Percentiles rank a stretch among this genome's conserved stretches.
These are phyloP conservation scores for Vicia sativa DNA, from an alignment of 306 rosid species.

Conservation along the genomic window DNA sequence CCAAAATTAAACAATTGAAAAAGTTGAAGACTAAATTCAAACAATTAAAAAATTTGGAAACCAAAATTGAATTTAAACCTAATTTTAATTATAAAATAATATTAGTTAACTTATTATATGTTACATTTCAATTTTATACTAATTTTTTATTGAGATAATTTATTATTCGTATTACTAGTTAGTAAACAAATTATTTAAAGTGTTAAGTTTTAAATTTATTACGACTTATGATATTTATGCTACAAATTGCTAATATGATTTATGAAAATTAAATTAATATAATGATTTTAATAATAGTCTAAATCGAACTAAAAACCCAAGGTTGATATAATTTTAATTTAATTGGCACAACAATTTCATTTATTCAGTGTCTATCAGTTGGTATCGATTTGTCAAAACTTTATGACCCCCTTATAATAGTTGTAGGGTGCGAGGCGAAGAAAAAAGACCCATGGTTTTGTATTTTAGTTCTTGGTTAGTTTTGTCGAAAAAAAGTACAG, in stretches of 20 bases:
- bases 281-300: background rate
- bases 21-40: too few relatives aligned
- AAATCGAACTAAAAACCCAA: background rate
- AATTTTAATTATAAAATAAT: too few relatives aligned
- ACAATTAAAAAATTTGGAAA: too few relatives aligned
- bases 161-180: too few relatives aligned
- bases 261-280: background rate
- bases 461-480: constrained; percentile 8
- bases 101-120: too few relatives aligned
- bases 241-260: background rate
- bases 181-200: too few relatives aligned
- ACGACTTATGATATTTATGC: too few relatives aligned
- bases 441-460: constrained; percentile 45
- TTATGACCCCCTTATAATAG: constrained; percentile 50
- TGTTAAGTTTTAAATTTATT: too few relatives aligned
- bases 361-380: background rate
- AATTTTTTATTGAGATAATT: too few relatives aligned
- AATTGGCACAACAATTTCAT: background rate
- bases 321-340: background rate
- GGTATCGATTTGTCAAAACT: constrained; percentile 36
- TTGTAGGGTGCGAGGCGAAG: constrained; percentile 52
- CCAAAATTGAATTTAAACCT: too few relatives aligned
- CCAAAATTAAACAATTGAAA: too few relatives aligned
- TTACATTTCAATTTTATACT: too few relatives aligned
- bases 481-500: background rate